Conservation (phyloP, 129 eudicot species). For the Oenanthe sinensis region DNA sequence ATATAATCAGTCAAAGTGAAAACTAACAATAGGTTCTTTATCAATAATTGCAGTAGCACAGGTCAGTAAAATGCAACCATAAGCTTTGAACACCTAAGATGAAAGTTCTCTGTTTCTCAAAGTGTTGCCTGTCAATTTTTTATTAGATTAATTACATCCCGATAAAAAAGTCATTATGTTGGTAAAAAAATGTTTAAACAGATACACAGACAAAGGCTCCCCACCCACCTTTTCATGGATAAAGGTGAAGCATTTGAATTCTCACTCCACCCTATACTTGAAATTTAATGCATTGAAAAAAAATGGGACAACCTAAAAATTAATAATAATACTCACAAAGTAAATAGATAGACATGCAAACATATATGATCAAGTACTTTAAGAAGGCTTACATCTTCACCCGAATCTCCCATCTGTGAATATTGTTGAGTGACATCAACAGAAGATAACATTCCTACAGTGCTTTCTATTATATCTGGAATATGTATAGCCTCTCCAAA, state of each 20-base stretch:
- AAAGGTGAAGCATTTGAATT: neutral
- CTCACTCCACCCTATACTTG: neutral
- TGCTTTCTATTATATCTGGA: constrained; percentile 95
- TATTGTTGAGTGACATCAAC: constrained; percentile 65
- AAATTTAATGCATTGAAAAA: neutral
- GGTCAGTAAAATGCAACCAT: neutral
- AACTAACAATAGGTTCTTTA: neutral
- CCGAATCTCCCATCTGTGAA: constrained; percentile 56
- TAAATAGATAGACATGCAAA: neutral
- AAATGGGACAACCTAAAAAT: neutral
- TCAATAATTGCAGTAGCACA: neutral
- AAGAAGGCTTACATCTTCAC: constrained; percentile 52
- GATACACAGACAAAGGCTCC: neutral
- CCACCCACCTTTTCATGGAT: neutral
- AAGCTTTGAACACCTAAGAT: neutral
- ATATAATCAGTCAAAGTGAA: neutral
- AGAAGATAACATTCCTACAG: constrained; percentile 58
- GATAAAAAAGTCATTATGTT: neutral
- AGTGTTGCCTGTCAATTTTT: neutral
- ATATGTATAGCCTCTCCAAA: constrained; percentile 53
- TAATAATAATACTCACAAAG: neutral
- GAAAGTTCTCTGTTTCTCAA: neutral
- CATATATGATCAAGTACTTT: neutral
- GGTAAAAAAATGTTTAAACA: neutral
- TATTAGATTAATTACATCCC: neutral